phyloP scores from a whole-genome alignment of 495 filamentous ascomycete species.

The Podospora conica region DNA sequence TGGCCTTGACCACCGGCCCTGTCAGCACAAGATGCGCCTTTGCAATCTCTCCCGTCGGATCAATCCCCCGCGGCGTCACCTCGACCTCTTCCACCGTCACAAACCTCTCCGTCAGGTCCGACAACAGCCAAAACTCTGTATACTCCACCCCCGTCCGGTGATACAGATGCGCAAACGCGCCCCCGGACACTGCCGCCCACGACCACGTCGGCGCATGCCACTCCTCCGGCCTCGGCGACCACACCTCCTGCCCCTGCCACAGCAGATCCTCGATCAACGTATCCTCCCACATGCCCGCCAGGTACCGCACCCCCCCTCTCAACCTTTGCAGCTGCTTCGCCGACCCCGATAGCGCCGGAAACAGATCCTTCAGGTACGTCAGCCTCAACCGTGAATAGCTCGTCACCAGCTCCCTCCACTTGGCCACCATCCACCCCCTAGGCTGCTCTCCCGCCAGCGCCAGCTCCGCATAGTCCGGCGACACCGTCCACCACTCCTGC shows the following conservation, averaged over 20 bases:
- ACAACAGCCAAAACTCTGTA: neutral
- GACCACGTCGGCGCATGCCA: slow-evolving; percentile 1
- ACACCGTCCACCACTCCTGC: neutral
- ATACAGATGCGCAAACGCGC: neutral
- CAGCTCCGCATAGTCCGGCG: neutral
- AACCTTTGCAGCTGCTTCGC: neutral
- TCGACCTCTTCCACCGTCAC: neutral
- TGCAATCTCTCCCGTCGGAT: neutral
- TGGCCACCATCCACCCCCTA: neutral
- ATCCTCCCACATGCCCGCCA: neutral
- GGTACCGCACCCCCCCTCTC: neutral
- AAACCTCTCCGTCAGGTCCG: neutral
- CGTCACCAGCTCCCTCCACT: neutral
- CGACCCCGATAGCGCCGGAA: neutral
- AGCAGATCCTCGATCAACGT: neutral
- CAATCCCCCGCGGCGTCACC: neutral
- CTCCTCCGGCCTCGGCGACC: neutral
- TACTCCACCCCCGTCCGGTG: neutral
- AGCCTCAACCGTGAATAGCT: neutral
- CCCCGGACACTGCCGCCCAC: neutral
- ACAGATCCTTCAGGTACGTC: neutral
- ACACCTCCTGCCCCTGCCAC: neutral
- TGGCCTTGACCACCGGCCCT: neutral
- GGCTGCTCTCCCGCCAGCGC: neutral
- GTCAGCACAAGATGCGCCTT: neutral